A percentile compares a stretch with the other conserved stretches of the same genome.
phyloP scores from a whole-genome alignment of 805 yeast species.

The Metschnikowia hibisci region DNA sequence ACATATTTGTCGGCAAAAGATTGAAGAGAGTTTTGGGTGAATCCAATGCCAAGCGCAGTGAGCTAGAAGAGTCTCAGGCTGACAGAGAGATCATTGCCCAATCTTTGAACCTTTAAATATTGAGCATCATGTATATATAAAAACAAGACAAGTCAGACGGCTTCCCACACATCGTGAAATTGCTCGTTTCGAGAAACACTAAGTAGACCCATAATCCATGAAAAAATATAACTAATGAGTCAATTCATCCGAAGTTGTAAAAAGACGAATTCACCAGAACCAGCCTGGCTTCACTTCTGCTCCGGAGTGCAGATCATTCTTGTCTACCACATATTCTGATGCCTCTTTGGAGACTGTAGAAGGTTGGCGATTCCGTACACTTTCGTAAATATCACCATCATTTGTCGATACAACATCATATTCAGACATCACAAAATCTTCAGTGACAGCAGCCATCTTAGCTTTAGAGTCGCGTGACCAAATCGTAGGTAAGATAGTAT shows the following conservation, averaged over 20 bases:
- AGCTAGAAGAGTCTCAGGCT: slow-evolving; percentile 21
- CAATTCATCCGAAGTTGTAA: neutral
- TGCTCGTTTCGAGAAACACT: neutral
- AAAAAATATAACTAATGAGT: neutral
- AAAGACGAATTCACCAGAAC: neutral
- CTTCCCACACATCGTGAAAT: neutral
- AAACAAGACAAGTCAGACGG: neutral
- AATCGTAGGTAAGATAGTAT: slow-evolving; percentile 7
- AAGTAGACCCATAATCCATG: neutral
- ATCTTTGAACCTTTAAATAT: slow-evolving; percentile 26
- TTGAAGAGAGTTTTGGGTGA: slow-evolving; percentile 25
- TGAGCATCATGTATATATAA: slow-evolving; percentile 1
- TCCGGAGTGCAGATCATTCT: neutral
- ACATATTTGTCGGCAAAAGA: slow-evolving; percentile 32
- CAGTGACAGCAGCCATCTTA: neutral
- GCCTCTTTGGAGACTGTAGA: neutral
- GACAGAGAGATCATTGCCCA: slow-evolving; percentile 30
- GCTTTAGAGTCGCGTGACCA: neutral
- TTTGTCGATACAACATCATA: slow-evolving; percentile 40
- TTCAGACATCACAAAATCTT: slow-evolving; percentile 20
- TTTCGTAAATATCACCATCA: neutral
- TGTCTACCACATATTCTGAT: too few species aligned
- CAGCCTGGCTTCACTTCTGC: neutral
- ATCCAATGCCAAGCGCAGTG: slow-evolving; percentile 17
- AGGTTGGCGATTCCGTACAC: neutral